Base-by-base conservation (phyloP, 345 rosid genomes). In the Fremontodendron californicum region DNA sequence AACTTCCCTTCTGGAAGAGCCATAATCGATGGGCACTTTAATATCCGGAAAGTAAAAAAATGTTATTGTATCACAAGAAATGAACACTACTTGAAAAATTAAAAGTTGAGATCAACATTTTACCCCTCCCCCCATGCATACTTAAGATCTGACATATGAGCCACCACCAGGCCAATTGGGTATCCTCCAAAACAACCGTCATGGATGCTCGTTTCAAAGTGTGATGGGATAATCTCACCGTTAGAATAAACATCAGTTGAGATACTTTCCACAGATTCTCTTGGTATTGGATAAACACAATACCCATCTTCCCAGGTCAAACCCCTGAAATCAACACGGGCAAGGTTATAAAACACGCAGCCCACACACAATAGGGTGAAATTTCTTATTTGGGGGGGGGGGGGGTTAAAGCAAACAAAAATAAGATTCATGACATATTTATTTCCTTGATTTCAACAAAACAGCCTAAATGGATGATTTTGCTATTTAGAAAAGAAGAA, bases 271-370 rank as follows among this genome's bases (percentile, higher is more conserved):
- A 31, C 6, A 1, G 78, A 57, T 71, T 69, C 79, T 71, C 84
- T 61, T 75, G 87, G 84, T 79, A 72, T 83, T 60, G 80, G 83
- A 73, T 80, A 75, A 62, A 75, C 85, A 75, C 69, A 82, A 69
- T 78, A 83, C 23, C 92, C 91, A 79, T 90, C 92, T 81, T 89
- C 90, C 92, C 90, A 89, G 66, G 81, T 85, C 81, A 90, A 82
- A 65, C 77, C 57, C 88, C 94, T 90, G 86, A 71, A 85, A 9
- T 42, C 42, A 48, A 74, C 68, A 39, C 6, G 58, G 18, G 13
- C 29, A 66, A 40, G 4, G 8, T 35, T 18, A 19, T 35, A 35
- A 64, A 64, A 35, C 45, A 43, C 12, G 3, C 74, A 48, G 40
- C 45, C 46, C 42, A 52, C 62, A 48, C 1, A 71, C 12, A 27